Percentiles rank a stretch among this genome's conserved stretches.
Evolutionary conservation across 495 filamentous ascomycete genomes (phyloP).

Genomic region (Penicillium goetzii): DNA sequence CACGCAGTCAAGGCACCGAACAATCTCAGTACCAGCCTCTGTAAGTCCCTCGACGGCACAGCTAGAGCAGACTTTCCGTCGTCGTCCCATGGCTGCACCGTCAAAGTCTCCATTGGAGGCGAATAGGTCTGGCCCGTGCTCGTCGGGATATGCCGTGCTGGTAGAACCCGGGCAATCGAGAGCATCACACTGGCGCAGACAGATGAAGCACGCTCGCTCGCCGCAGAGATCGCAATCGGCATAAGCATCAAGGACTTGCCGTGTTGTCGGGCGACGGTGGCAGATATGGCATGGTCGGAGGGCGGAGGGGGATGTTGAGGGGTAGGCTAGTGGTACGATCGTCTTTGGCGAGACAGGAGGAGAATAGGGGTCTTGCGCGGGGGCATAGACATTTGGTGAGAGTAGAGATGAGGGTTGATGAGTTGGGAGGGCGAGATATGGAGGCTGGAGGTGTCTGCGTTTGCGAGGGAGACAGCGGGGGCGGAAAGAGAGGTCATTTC

Average conservation of each 20-base stretch:
- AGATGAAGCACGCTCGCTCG: slow-evolving; percentile 55
- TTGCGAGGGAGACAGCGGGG: slow-evolving; percentile 42
- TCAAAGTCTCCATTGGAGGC: slow-evolving; percentile 13
- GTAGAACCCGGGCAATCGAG: slow-evolving; percentile 29
- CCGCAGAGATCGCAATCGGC: slow-evolving; percentile 55
- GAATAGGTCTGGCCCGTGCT: slow-evolving; percentile 10
- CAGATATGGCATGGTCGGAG: slow-evolving; percentile 58
- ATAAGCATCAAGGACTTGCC: slow-evolving; percentile 52
- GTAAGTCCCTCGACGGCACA: slow-evolving; percentile 51
- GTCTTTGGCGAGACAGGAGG: slow-evolving; percentile 45
- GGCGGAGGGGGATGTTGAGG: slow-evolving; percentile 33
- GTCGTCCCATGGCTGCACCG: slow-evolving; percentile 1
- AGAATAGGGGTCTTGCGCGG: slow-evolving; percentile 33
- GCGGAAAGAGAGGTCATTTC: slow-evolving; percentile 27
- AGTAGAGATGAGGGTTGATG: slow-evolving; percentile 28
- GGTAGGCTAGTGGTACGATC: slow-evolving; percentile 31
- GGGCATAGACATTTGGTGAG: slow-evolving; percentile 31
- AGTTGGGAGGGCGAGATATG: slow-evolving; percentile 22
- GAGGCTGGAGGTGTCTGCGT: slow-evolving; percentile 38
- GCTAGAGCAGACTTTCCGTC: slow-evolving; percentile 44
- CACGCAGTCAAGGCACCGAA: slow-evolving; percentile 47
- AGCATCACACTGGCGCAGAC: slow-evolving; percentile 53
- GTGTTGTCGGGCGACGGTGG: slow-evolving; percentile 50
- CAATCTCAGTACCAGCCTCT: slow-evolving; percentile 42
- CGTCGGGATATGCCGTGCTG: background rate